A percentile compares a stretch with the other conserved stretches of the same genome.
phyloP scores from a whole-genome alignment of 805 yeast genomes.

The Cephaloascus albidus region DNA sequence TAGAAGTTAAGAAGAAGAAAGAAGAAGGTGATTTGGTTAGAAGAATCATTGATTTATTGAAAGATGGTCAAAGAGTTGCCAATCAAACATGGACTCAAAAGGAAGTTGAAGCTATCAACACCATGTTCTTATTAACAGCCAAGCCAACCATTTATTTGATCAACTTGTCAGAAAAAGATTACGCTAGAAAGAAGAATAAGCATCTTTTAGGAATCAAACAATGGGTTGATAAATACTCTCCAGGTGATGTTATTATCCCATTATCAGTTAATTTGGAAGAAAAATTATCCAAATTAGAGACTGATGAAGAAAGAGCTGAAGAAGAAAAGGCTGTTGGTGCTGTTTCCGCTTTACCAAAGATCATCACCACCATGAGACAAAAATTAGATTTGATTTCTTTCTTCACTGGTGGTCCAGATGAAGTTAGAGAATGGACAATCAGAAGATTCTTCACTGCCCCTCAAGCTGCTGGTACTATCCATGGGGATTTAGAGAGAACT shows the following conservation, averaged over 20 bases:
- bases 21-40: slow-evolving; percentile 73
- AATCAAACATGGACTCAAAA: slow-evolving; percentile 81
- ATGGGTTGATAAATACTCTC: slow-evolving; percentile 85
- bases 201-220: slow-evolving; percentile 70
- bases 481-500: slow-evolving; percentile 89
- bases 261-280: slow-evolving; percentile 89
- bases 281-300: slow-evolving; percentile 78
- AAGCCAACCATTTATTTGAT: slow-evolving; percentile 91
- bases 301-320: slow-evolving; percentile 71
- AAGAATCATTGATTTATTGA: slow-evolving; percentile 64
- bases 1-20: slow-evolving; percentile 83
- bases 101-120: slow-evolving; percentile 86
- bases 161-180: slow-evolving; percentile 85
- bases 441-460: slow-evolving; percentile 91
- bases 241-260: slow-evolving; percentile 84
- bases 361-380: slow-evolving; percentile 79
- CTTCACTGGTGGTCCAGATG: slow-evolving; percentile 94
- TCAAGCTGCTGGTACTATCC: slow-evolving; percentile 98
- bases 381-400: slow-evolving; percentile 82
- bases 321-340: slow-evolving; percentile 71
- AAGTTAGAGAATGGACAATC: slow-evolving; percentile 97
- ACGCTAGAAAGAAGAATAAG: slow-evolving; percentile 81
- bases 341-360: slow-evolving; percentile 74
- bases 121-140: slow-evolving; percentile 83
- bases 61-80: slow-evolving; percentile 82